Base-by-base conservation (phyloP, 2,329 filamentous ascomycete genomes). In the Colletotrichum tropicicola region DNA sequence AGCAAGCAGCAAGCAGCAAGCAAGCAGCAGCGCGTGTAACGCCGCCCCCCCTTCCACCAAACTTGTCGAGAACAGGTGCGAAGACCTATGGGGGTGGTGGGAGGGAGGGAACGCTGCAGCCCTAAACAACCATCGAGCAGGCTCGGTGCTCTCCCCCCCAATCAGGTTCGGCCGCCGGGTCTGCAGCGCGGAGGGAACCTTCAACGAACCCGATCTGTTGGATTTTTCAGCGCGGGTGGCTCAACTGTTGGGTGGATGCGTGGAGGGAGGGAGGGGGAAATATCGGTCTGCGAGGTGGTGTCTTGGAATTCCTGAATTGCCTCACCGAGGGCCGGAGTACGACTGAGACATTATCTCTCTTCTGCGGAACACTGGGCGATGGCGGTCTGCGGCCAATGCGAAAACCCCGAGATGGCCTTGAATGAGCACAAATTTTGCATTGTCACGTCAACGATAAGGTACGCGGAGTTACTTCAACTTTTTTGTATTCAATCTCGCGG, bases 401-500 rank as follows among this genome's bases (percentile, higher is more conserved):
- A n/a, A n/a, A n/a, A n/a, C n/a, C n/a, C n/a, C n/a, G n/a, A n/a
- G n/a, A n/a, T n/a, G n/a, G n/a, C n/a, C n/a, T n/a, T 43, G 15
- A 27, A 41, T 27, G 37, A n/a, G 23, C 37, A 9, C 13, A 48
- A 47, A 39, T 10, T 28, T 47, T 39, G 30, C 44, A 58, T n/a
- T 21, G 49, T 49, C 55, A 58, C 19, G 21, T 57, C 53, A 37
- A 39, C 41, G 41, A 47, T 48, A 19, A 39, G 43, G 13, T 32
- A 28, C 43, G 10, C 5, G 12, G 10, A 48, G 23, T 9, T 44
- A 60, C 15, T 65, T 65, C 55, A 25, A 65, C 57, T 51, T 48
- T 10, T 61, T 65, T 65, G 61, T 61, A 65, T 65, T 65, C 61
- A 61, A 55, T 65, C 57, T 65, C 27, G 56, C 23, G 30, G 49